phyloP scores from a whole-genome alignment of 1,139 yeast genomes.

The Sugiyamaella xylanicola region DNA sequence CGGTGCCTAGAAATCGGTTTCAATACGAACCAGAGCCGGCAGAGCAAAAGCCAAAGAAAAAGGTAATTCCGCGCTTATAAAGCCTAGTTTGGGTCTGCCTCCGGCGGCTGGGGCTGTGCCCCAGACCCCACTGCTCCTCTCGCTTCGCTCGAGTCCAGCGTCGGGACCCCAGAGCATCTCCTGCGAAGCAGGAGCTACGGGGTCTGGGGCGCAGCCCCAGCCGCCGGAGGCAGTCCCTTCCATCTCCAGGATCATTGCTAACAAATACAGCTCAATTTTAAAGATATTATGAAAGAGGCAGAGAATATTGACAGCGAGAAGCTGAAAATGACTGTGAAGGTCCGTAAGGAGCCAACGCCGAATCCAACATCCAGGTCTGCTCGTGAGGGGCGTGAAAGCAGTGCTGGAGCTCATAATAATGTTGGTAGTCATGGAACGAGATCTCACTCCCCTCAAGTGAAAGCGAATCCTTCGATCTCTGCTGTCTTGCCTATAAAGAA shows the following conservation, averaged over 20 bases:
- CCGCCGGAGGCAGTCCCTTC: neutral
- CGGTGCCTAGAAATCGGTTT: neutral
- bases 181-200: neutral
- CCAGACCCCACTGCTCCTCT: neutral
- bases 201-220: neutral
- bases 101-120: neutral
- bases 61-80: too few species aligned
- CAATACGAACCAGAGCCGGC: neutral
- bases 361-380: constrained; percentile 3
- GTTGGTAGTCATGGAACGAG: neutral
- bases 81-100: too few species aligned
- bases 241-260: constrained; percentile 20
- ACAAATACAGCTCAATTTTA: constrained; percentile 39
- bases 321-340: constrained; percentile 43
- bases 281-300: constrained; percentile 46
- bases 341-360: constrained; percentile 23
- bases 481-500: neutral
- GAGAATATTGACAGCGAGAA: constrained; percentile 41
- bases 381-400: constrained; percentile 7
- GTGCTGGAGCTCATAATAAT: neutral
- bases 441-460: constrained; percentile 13
- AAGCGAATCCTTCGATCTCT: neutral
- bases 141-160: neutral
- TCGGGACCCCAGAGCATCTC: neutral
- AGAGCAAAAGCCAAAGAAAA: constrained; percentile 24